Percentiles rank a stretch among this genome's conserved stretches.
These are phyloP conservation scores for Boletus barrowsii DNA, from an alignment of 768 basidiomycete genomes.

Conservation along the genomic window DNA sequence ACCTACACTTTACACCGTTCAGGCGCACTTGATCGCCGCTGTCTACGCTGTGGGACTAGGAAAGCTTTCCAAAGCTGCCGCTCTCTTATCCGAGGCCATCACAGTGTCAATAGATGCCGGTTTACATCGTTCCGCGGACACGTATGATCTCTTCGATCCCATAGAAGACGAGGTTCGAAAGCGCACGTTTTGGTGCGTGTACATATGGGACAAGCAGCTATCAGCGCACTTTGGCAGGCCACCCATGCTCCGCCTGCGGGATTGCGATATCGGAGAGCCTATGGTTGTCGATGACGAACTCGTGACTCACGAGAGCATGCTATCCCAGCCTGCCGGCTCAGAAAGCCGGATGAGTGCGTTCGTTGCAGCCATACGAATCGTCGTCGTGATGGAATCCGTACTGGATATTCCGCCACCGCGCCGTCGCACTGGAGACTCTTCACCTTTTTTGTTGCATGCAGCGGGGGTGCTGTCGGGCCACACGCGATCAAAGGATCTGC, in stretches of 20 bases:
- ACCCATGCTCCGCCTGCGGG: constrained; percentile 79
- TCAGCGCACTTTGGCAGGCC: constrained; percentile 87
- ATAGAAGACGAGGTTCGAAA: constrained; percentile 91
- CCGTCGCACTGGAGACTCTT: constrained; percentile 56
- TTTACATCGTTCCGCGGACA: constrained; percentile 82
- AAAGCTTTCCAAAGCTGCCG: constrained; percentile 81
- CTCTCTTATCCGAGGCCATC: constrained; percentile 81
- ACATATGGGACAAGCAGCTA: constrained; percentile 95
- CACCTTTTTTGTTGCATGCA: constrained; percentile 76
- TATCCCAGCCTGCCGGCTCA: constrained; percentile 62
- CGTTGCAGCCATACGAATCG: constrained; percentile 68
- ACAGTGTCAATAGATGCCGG: constrained; percentile 89
- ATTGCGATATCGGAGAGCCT: constrained; percentile 91
- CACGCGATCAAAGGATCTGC: constrained; percentile 59
- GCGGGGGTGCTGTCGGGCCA: constrained; percentile 63
- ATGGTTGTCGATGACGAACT: constrained; percentile 85
- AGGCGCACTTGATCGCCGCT: constrained; percentile 87
- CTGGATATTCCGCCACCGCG: constrained; percentile 72
- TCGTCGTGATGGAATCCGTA: constrained; percentile 86
- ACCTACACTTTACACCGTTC: constrained; percentile 89
- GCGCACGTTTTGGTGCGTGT: constrained; percentile 95
- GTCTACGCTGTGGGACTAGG: constrained; percentile 91
- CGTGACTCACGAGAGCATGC: constrained; percentile 71
- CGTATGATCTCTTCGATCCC: constrained; percentile 82
- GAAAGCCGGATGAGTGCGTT: constrained; percentile 82